phyloP scores from a whole-genome alignment of 108 stramenopile genomes.

The Mediolabrus comicus region DNA sequence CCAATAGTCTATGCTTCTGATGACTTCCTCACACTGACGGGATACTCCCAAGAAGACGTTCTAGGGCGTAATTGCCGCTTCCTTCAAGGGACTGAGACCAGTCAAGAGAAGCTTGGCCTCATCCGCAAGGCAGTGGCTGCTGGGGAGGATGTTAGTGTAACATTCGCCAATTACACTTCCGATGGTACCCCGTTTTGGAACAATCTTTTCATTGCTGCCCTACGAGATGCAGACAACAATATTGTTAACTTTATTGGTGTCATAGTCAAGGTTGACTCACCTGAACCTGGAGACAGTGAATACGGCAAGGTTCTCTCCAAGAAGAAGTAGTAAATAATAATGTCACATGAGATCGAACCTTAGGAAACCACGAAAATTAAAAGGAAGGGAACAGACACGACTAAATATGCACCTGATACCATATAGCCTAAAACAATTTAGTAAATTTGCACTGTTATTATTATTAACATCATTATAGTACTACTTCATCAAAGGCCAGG shows the following conservation, averaged over 20 bases:
- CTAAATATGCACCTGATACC: neutral
- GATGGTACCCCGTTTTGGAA: slow-evolving; percentile 98
- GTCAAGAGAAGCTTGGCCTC: slow-evolving; percentile 73
- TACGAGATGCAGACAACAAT: slow-evolving; percentile 89
- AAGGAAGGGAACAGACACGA: neutral
- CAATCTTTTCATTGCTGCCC: slow-evolving; percentile 94
- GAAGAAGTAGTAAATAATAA: too few species aligned
- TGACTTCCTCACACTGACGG: slow-evolving; percentile 90
- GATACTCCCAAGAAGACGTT: slow-evolving; percentile 89
- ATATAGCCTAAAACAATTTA: neutral
- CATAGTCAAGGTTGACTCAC: slow-evolving; percentile 73
- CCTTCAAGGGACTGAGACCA: slow-evolving; percentile 90
- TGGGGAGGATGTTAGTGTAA: slow-evolving; percentile 88
- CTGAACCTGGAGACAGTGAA: slow-evolving; percentile 74
- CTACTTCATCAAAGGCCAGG: too few species aligned
- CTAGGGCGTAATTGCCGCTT: slow-evolving; percentile 97
- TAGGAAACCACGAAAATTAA: too few species aligned
- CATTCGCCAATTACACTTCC: slow-evolving; percentile 93
- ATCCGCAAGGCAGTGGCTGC: slow-evolving; percentile 79
- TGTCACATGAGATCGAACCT: too few species aligned
- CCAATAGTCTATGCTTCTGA: slow-evolving; percentile 91
- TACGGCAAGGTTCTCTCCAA: slow-evolving; percentile 47
- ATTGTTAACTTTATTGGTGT: slow-evolving; percentile 97
- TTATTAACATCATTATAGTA: neutral
- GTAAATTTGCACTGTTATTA: slow-evolving; percentile 2